A percentile compares a stretch with the other conserved stretches of the same genome.
These are phyloP conservation scores for Persicaria maculosa DNA, from an alignment of 148 eudicot genomes.

Conservation along the genomic window DNA sequence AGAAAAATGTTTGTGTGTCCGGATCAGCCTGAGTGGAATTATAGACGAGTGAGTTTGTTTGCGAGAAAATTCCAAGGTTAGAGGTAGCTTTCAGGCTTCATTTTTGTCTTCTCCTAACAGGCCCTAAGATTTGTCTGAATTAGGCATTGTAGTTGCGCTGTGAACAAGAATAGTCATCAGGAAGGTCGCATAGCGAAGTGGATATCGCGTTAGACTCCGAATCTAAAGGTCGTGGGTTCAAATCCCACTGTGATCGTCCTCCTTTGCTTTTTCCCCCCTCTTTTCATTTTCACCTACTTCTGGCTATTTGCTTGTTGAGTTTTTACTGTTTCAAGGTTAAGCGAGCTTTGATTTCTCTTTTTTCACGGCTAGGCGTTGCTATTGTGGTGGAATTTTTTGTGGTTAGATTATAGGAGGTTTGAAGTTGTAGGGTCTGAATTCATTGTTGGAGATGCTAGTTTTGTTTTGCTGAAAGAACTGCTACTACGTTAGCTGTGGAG, in stretches of 20 bases:
- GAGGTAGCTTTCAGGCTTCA: conserved; percentile 1
- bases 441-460: too few relatives aligned
- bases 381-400: too few relatives aligned
- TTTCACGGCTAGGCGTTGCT: too few relatives aligned
- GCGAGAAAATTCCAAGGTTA: conserved; percentile 6
- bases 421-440: too few relatives aligned
- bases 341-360: too few relatives aligned
- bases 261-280: too few relatives aligned
- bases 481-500: too few relatives aligned
- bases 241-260: conserved; percentile 24
- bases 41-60: background rate
- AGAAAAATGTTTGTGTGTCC: too few relatives aligned
- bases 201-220: conserved; percentile 28
- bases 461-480: too few relatives aligned
- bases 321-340: too few relatives aligned
- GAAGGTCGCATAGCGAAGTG: conserved; percentile 25
- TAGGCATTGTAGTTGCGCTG: background rate
- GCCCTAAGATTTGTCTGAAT: background rate
- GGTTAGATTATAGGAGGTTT: too few relatives aligned
- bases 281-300: background rate
- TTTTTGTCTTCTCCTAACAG: background rate
- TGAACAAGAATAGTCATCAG: background rate
- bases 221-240: conserved; percentile 29
- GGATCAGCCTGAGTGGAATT: background rate
- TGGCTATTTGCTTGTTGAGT: background rate